Conservation (phyloP, 352 stramenopile genomes). For the Discostella stelligera region DNA sequence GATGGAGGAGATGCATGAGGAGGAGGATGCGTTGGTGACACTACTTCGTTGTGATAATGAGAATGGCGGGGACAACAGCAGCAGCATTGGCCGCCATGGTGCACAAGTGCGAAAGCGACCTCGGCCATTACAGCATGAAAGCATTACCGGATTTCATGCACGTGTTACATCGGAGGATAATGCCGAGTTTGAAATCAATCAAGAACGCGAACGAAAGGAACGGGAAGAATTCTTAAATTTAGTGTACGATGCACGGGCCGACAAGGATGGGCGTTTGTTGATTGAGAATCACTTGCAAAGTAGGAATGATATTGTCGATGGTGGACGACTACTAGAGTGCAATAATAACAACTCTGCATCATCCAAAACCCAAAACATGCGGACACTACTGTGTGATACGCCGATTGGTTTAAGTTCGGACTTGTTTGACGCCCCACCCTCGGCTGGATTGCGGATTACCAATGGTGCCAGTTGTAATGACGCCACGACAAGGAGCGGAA, state of each 20-base stretch:
- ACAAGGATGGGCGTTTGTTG: conserved; percentile 12
- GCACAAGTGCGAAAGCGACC: conserved; percentile 30
- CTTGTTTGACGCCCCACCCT: conserved; percentile 57
- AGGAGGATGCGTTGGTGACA: not conserved
- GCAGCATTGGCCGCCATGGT: not conserved
- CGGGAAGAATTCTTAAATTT: conserved; percentile 28
- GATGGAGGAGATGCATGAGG: conserved; percentile 19
- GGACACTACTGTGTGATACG: conserved; percentile 20
- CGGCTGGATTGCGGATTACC: conserved; percentile 47
- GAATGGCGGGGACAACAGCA: not conserved
- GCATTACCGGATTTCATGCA: conserved; percentile 67
- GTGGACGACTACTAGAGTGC: conserved; percentile 1
- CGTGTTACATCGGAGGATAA: conserved; percentile 77
- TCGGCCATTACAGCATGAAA: conserved; percentile 59
- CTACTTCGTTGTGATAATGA: conserved; percentile 4
- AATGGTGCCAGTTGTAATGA: conserved; percentile 5
- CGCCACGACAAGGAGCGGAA: conserved; percentile 11
- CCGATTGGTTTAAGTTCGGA: conserved; percentile 61
- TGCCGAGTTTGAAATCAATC: conserved; percentile 69
- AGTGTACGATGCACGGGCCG: conserved; percentile 26
- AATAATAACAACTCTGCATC: no score
- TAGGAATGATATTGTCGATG: not conserved
- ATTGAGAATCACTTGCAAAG: conserved; percentile 22
- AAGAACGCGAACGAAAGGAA: conserved; percentile 55
- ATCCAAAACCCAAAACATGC: no score